These are phyloP conservation scores for Entomortierella chlamydospora DNA, from an alignment of 192 early-diverging fungal genomes.

Conservation along the genomic window DNA sequence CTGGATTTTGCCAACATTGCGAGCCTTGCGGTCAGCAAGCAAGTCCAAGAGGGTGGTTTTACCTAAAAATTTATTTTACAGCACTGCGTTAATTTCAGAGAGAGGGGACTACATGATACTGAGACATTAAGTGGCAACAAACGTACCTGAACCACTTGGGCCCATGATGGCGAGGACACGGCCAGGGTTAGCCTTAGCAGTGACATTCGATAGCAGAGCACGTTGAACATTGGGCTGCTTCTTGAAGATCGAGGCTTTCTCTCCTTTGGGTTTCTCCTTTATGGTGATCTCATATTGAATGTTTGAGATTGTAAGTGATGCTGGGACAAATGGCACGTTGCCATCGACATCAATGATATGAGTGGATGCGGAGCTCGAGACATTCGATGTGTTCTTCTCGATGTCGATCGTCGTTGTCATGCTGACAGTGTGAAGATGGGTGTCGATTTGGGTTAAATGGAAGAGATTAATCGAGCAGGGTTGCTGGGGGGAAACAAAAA, in stretches of 20 bases:
- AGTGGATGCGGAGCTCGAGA: constrained; percentile 12
- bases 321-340: constrained; percentile 45
- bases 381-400: constrained; percentile 15
- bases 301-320: constrained; percentile 30
- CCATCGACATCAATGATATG: not conserved
- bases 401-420: constrained; percentile 9
- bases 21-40: constrained; percentile 65
- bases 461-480: not conserved
- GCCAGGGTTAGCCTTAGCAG: constrained; percentile 57
- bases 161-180: constrained; percentile 74
- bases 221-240: constrained; percentile 32
- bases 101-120: too few species aligned
- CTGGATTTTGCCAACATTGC: constrained; percentile 51
- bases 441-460: too few species aligned
- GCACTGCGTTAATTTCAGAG: too few species aligned
- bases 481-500: not conserved
- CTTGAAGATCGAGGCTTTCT: constrained; percentile 43
- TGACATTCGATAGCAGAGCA: constrained; percentile 31
- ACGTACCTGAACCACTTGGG: constrained; percentile 62
- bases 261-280: constrained; percentile 21
- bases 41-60: constrained; percentile 76
- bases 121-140: too few species aligned
- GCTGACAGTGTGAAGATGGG: not conserved
- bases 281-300: constrained; percentile 48
- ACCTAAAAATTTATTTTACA: constrained; percentile 35